These are phyloP conservation scores for Venturia asperata DNA, from an alignment of 2,329 filamentous ascomycete genomes.

Conservation along the genomic window DNA sequence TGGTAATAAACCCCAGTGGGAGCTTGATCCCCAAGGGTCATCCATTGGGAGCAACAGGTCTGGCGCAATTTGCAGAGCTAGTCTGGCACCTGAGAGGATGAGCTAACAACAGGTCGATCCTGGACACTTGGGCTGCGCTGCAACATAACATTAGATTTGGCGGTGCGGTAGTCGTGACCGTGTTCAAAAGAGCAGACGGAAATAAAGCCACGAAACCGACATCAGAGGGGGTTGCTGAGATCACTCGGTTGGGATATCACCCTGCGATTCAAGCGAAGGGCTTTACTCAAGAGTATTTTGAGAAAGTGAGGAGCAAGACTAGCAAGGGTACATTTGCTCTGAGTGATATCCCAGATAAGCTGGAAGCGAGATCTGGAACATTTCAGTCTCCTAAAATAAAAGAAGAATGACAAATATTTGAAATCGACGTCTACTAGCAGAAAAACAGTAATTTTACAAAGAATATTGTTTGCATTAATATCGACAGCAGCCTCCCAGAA, in stretches of 20 bases:
- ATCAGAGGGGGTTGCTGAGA: slow-evolving; percentile 15
- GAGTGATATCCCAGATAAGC: slow-evolving; percentile 6
- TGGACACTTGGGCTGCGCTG: slow-evolving; percentile 22
- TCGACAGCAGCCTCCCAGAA: too few relatives aligned
- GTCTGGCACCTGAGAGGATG: slow-evolving; percentile 30
- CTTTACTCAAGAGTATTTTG: slow-evolving; percentile 16
- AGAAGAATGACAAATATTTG: too few relatives aligned
- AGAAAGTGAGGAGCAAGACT: slow-evolving; percentile 17
- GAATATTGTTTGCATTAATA: too few relatives aligned
- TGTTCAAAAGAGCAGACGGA: slow-evolving; percentile 26
- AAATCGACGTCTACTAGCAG: too few relatives aligned
- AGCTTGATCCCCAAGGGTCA: slow-evolving; percentile 30
- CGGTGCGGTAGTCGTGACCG: slow-evolving; percentile 26
- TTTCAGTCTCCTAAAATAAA: too few relatives aligned
- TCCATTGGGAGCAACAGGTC: slow-evolving; percentile 28
- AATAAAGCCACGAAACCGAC: slow-evolving; percentile 12
- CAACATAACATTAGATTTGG: slow-evolving; percentile 30
- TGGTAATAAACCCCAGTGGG: slow-evolving; percentile 28
- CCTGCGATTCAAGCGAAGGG: slow-evolving; percentile 19
- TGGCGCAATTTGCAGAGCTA: slow-evolving; percentile 29
- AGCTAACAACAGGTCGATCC: slow-evolving; percentile 26
- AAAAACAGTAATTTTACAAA: too few relatives aligned
- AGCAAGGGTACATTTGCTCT: neutral
- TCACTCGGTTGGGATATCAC: slow-evolving; percentile 18
- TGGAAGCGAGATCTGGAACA: slow-evolving; percentile 19